These are phyloP conservation scores for Candida ficus DNA, from an alignment of 805 yeast species.

Conservation along the genomic window DNA sequence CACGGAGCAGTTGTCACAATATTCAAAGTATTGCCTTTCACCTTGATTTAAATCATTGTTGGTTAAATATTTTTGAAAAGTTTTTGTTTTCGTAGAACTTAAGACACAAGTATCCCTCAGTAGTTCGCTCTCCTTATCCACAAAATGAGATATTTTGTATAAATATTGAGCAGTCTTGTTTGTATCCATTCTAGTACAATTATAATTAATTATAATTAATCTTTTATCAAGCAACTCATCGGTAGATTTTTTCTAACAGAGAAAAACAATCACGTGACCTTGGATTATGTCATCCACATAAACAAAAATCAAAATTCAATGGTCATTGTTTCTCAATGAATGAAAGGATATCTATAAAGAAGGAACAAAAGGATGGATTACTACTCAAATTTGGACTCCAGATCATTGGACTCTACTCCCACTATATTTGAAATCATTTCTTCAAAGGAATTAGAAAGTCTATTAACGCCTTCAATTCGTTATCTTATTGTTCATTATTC, in stretches of 20 bases:
- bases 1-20: slow-evolving; percentile 20
- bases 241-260: too few relatives aligned
- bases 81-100: slow-evolving; percentile 22
- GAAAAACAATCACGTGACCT: too few relatives aligned
- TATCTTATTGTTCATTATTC: slow-evolving; percentile 80
- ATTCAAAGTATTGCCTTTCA: slow-evolving; percentile 21
- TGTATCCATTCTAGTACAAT: background rate
- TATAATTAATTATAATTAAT: too few relatives aligned
- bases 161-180: slow-evolving; percentile 12
- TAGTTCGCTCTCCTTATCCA: background rate
- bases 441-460: slow-evolving; percentile 67
- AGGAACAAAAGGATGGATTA: slow-evolving; percentile 53
- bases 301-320: too few relatives aligned
- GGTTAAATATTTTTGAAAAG: slow-evolving; percentile 26
- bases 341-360: too few relatives aligned
- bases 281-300: too few relatives aligned
- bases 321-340: background rate
- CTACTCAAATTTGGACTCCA: slow-evolving; percentile 73
- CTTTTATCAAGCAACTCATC: too few relatives aligned
- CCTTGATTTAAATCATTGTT: slow-evolving; percentile 20
- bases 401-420: slow-evolving; percentile 72
- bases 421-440: slow-evolving; percentile 87
- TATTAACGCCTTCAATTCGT: slow-evolving; percentile 78
- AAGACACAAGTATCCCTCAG: slow-evolving; percentile 9
- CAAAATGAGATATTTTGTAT: slow-evolving; percentile 15